Percentiles rank a stretch among this genome's conserved stretches.
phyloP scores from a whole-genome alignment of 2,329 filamentous ascomycete genomes.

The Helotiales sp. region DNA sequence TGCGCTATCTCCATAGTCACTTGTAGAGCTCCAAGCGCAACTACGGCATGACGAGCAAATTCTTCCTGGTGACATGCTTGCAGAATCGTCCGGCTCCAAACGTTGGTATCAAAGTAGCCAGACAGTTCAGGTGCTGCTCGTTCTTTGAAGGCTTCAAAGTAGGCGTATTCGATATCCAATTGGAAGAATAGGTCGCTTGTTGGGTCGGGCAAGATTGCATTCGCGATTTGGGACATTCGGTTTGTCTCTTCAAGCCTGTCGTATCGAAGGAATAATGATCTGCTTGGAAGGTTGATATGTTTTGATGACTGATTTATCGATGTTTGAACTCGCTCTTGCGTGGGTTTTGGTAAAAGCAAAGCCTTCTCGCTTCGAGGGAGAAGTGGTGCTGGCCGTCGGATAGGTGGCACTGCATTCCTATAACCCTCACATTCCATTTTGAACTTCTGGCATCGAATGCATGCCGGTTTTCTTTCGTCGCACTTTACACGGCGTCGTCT shows the following conservation, averaged over 20 bases:
- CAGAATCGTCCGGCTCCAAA: constrained; percentile 9
- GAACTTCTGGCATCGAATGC: neutral
- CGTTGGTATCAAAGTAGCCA: constrained; percentile 4
- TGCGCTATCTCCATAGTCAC: neutral
- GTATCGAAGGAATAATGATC: no score
- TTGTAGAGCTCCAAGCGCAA: neutral
- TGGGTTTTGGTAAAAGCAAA: neutral
- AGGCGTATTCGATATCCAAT: neutral
- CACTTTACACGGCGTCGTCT: constrained; percentile 3
- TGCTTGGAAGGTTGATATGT: neutral
- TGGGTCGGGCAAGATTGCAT: neutral
- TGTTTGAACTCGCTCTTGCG: neutral
- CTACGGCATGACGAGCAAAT: constrained; percentile 4
- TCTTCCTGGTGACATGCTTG: constrained; percentile 11
- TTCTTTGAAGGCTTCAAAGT: constrained; percentile 1
- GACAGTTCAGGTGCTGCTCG: neutral
- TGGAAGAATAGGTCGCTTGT: neutral
- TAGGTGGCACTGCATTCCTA: neutral
- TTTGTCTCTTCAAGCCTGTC: no score
- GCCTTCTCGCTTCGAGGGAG: neutral
- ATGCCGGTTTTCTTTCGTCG: neutral
- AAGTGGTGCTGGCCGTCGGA: neutral
- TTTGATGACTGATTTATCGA: neutral
- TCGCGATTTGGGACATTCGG: no score
- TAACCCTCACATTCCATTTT: constrained; percentile 1